A percentile compares a stretch with the other conserved stretches of the same genome.
Evolutionary conservation across 2,329 filamentous ascomycete genomes (phyloP).

Genomic region (Epichloe aotearoae): DNA sequence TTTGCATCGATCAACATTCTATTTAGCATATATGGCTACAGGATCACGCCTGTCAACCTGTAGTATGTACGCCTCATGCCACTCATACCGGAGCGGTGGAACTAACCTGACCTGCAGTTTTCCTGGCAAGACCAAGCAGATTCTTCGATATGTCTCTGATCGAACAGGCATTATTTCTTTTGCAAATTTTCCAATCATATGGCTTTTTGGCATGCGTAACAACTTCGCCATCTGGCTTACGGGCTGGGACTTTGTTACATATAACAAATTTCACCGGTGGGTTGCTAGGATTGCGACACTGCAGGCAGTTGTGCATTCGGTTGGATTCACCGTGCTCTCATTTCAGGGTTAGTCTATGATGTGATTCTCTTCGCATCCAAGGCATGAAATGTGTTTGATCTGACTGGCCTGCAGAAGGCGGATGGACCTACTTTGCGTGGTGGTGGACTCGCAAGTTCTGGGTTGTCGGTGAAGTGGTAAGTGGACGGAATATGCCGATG

Average conservation of each 20-base stretch:
- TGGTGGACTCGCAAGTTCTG: conserved; percentile 34
- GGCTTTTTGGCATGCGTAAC: conserved; percentile 55
- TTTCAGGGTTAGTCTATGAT: conserved; percentile 16
- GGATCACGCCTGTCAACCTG: conserved; percentile 23
- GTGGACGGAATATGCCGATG: not conserved
- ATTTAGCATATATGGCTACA: conserved; percentile 24
- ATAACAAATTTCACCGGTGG: conserved; percentile 55
- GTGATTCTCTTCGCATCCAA: not conserved
- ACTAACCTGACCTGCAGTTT: conserved; percentile 17
- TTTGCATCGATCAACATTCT: conserved; percentile 27
- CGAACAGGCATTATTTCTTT: conserved; percentile 51
- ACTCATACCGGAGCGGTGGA: not conserved
- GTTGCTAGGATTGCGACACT: conserved; percentile 48
- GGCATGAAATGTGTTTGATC: not conserved
- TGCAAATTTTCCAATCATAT: conserved; percentile 49
- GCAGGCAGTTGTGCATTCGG: conserved; percentile 48
- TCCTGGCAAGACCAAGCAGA: conserved; percentile 18
- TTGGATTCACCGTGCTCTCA: conserved; percentile 41
- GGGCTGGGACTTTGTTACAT: conserved; percentile 54
- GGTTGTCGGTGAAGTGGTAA: conserved; percentile 33
- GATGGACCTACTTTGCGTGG: conserved; percentile 20
- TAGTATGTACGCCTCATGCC: conserved; percentile 19
- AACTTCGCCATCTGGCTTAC: conserved; percentile 54
- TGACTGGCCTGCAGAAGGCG: conserved; percentile 19
- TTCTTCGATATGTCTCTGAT: conserved; percentile 44